Percentiles rank a stretch among this genome's conserved stretches.
phyloP scores from a whole-genome alignment of 2,329 filamentous ascomycete species.

The Stemphylium vesicarium region DNA sequence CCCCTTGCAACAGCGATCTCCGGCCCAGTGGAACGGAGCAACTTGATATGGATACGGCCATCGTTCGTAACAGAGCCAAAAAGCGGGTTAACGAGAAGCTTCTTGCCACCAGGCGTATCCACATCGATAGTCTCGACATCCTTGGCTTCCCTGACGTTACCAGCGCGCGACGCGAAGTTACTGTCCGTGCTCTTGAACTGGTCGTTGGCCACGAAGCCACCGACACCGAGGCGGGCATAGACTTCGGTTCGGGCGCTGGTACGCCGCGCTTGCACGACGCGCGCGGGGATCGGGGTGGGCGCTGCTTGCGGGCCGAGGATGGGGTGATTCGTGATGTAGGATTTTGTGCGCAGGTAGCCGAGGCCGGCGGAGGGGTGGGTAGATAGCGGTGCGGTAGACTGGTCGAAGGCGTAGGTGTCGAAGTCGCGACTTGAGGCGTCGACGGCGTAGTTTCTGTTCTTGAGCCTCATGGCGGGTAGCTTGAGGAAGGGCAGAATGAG shows the following conservation, averaged over 20 bases:
- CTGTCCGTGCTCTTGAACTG: slow-evolving; percentile 40
- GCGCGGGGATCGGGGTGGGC: slow-evolving; percentile 61
- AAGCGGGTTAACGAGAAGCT: slow-evolving; percentile 58
- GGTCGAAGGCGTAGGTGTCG: slow-evolving; percentile 34
- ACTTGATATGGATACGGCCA: slow-evolving; percentile 39
- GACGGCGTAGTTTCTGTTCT: slow-evolving; percentile 22
- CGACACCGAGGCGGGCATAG: slow-evolving; percentile 52
- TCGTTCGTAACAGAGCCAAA: slow-evolving; percentile 46
- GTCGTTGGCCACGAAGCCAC: slow-evolving; percentile 52
- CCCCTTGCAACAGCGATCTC: slow-evolving; percentile 35
- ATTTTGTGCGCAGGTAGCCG: slow-evolving; percentile 63
- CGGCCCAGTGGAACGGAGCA: slow-evolving; percentile 26
- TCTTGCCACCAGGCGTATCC: slow-evolving; percentile 56
- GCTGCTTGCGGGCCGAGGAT: slow-evolving; percentile 64
- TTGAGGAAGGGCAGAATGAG: slow-evolving; percentile 64
- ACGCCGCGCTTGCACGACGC: slow-evolving; percentile 57
- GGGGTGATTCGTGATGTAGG: slow-evolving; percentile 65
- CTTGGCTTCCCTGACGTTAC: slow-evolving; percentile 7
- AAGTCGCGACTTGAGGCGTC: slow-evolving; percentile 40
- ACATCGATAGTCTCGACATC: slow-evolving; percentile 51
- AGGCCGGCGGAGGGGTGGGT: slow-evolving; percentile 71
- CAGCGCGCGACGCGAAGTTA: slow-evolving; percentile 28
- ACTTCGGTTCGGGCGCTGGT: slow-evolving; percentile 21
- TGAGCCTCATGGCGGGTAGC: slow-evolving; percentile 54
- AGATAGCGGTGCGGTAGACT: slow-evolving; percentile 54